These are phyloP conservation scores for Grosmannia huntii DNA, from an alignment of 2,329 filamentous ascomycete species.

Conservation along the genomic window DNA sequence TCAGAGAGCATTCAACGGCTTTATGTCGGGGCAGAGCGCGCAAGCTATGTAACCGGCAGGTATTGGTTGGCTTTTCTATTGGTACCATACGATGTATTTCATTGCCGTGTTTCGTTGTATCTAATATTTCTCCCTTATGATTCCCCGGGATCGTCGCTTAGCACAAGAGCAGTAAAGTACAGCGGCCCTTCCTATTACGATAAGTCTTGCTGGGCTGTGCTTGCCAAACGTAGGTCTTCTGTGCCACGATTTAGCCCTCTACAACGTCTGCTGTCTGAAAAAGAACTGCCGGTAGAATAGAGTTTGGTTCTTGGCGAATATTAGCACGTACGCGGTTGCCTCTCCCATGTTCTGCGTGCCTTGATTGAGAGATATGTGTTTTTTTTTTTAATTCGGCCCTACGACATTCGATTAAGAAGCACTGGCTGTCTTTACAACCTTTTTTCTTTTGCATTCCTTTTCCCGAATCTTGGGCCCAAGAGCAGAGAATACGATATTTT, in stretches of 20 bases:
- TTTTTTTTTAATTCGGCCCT: neutral
- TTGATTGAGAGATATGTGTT: neutral
- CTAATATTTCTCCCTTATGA: neutral
- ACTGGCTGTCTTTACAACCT: neutral
- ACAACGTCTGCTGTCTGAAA: neutral
- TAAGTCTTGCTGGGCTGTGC: neutral
- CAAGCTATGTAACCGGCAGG: slow-evolving; percentile 10
- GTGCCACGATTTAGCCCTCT: neutral
- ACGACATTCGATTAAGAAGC: neutral
- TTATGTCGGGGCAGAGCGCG: slow-evolving; percentile 33
- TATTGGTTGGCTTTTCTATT: neutral
- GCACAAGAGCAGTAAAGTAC: neutral
- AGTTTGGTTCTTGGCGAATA: neutral
- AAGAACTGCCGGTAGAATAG: neutral
- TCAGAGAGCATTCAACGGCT: slow-evolving; percentile 39
- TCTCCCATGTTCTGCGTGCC: neutral
- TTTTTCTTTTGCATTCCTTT: neutral
- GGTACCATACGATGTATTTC: neutral
- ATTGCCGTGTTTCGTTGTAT: neutral
- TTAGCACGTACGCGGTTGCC: neutral
- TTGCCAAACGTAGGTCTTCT: neutral
- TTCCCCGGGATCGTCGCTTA: neutral
- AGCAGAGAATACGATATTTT: neutral
- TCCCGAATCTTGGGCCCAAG: neutral
- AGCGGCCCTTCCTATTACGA: neutral